These are phyloP conservation scores for Globisporangium canariense DNA, from an alignment of 352 stramenopile species.

Conservation along the genomic window DNA sequence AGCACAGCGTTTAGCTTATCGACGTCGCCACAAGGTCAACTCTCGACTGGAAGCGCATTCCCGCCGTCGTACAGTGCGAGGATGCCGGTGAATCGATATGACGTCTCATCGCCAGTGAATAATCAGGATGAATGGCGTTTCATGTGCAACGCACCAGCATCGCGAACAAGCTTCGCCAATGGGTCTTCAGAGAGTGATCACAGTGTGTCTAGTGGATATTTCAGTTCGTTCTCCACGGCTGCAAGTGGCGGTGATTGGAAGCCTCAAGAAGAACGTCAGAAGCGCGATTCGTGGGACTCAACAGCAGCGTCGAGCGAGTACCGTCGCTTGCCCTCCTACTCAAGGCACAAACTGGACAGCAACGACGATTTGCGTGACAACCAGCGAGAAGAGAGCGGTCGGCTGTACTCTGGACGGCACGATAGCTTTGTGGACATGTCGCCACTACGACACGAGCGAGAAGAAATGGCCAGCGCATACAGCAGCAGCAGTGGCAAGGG, in stretches of 20 bases:
- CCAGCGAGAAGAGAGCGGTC: background rate
- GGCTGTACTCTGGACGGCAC: background rate
- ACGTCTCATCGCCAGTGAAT: background rate
- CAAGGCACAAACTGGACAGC: background rate
- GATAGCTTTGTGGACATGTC: constrained; percentile 9
- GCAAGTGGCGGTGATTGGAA: background rate
- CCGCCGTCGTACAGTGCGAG: background rate
- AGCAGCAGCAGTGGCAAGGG: background rate
- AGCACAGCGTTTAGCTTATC: background rate
- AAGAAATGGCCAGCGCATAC: background rate
- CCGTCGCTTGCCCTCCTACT: no score
- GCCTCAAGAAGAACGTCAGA: background rate
- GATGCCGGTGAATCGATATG: constrained; percentile 14
- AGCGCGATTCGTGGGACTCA: background rate
- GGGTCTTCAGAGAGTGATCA: background rate
- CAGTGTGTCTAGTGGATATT: background rate
- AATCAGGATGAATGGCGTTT: constrained; percentile 6
- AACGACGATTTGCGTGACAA: background rate
- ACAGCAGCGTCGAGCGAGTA: background rate
- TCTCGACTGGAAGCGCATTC: background rate
- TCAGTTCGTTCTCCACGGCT: background rate
- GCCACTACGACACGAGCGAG: constrained; percentile 2
- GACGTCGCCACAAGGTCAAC: background rate
- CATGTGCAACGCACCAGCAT: background rate
- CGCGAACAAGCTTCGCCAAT: background rate